Base-by-base conservation (phyloP, 2,329 filamentous ascomycete genomes). In the Epichloe uncinata region DNA sequence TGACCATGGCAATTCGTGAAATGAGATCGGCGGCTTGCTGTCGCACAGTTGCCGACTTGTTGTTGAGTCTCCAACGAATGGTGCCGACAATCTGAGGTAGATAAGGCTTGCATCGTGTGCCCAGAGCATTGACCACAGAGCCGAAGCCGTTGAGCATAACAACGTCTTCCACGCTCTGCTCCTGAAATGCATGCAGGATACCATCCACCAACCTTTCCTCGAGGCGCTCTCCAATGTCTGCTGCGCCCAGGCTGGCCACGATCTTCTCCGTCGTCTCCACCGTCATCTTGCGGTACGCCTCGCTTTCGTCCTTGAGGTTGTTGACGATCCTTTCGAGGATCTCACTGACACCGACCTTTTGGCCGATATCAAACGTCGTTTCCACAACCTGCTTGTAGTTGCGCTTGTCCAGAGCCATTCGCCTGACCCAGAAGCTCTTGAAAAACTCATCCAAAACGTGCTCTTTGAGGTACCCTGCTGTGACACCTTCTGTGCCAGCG, bases 381-480 rank as follows among this genome's bases (percentile, higher is more conserved):
- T 98, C 93, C 7, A 98, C 93, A 6, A 98, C 93, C 64, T 97
- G 91, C 58, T 91, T 81, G 66, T 97, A 98, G 71, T 97, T 98
- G 56, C 93, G 84, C 72, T 95, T 95, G 67, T 98, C 93, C 50
- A 98, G 72, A 7, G 93, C 93, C 88, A 98, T 97, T 50, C 93
- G 79, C 55, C 93, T 78, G 40, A 97, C 90, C 93, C 93, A 98
- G 71, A 98, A 98, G 63, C 85, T 90, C 73, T 96, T 96, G 74
- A 98, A 98, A 64, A 98, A 98, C 53, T 97, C 93, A 57, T 87
- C 83, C 38, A 98, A 74, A 7, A 98, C 90, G 54, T 95, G 85
- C 62, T 97, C 90, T 67, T 96, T 97, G 40, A 98, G 77, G 62
- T 97, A 98, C 38, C 83, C 85, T 36, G 90, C 86, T 35, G 93